Base-by-base conservation (phyloP, 805 yeast genomes). In the Myxozyma melibiosi region DNA sequence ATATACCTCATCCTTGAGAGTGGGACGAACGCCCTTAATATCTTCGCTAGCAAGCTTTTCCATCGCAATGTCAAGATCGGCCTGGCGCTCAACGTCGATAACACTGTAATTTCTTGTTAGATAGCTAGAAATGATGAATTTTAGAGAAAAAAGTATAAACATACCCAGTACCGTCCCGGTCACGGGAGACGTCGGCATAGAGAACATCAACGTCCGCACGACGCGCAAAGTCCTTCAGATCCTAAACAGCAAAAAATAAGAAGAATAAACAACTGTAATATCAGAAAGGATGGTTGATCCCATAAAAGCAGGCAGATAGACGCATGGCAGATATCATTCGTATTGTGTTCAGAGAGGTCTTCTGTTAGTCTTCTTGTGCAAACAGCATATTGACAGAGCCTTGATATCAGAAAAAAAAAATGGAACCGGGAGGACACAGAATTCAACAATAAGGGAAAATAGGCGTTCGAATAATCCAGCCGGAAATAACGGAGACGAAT, bases 1-100 rank as follows among this genome's bases (percentile, higher is more conserved):
- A n/a, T n/a, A n/a, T 67, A 77, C 80, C 68, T 90, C 97, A 75
- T 84, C 88, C 77, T 84, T 89, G 52, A 90, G 87, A 47, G 80
- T 72, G 53, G 90, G 76, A 48, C 78, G 75, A 51, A 81, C 71
- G 65, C 90, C 96, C 70, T 82, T 81, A 78, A 82, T 84, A 60
- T 85, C 92, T 61, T 83, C 77, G 65, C 85, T 88, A 71, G 84
- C 84, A 67, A 88, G 78, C 70, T 82, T 81, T 58, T 83, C 81
- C 66, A 89, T 74, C 46, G 95, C 90, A 57, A 79, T 79, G 50
- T 79, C 84, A 71, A 89, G 77, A 67, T 88, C 88, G 59, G 86
- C 96, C 67, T 82, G 85, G 47, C 86, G 44, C 35, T 56, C 48
- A 41, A 70, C 68, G 41, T 70, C 73, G 30, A 70, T 46, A 4